Percentiles rank a stretch among this genome's conserved stretches.
phyloP scores from a whole-genome alignment of 768 basidiomycete species.

The Suillus variegatus region DNA sequence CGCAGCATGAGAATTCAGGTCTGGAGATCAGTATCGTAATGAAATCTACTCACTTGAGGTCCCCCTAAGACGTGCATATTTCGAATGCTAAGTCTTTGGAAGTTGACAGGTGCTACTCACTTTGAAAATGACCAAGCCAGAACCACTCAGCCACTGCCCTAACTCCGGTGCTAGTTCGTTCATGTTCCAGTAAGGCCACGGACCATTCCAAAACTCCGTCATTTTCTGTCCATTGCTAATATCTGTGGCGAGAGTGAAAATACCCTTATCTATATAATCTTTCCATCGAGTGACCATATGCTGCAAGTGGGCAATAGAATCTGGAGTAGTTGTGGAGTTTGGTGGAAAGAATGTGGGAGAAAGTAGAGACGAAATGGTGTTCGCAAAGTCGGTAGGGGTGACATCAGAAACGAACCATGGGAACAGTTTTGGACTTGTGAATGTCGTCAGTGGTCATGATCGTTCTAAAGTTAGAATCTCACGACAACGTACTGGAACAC shows the following conservation, averaged over 20 bases:
- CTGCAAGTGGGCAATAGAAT: conserved; percentile 45
- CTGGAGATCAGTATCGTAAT: neutral
- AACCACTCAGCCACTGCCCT: conserved; percentile 49
- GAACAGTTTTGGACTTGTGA: conserved; percentile 80
- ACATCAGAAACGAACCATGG: conserved; percentile 99
- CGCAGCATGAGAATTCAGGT: conserved; percentile 9
- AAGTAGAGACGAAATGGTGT: conserved; percentile 57
- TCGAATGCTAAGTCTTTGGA: neutral
- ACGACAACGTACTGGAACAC: conserved; percentile 80
- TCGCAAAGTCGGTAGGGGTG: conserved; percentile 79
- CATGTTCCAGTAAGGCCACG: conserved; percentile 80
- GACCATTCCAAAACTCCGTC: conserved; percentile 71
- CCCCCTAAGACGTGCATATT: conserved; percentile 52
- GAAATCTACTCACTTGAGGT: conserved; percentile 74
- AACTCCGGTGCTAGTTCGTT: conserved; percentile 49
- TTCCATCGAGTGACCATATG: conserved; percentile 74
- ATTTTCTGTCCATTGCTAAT: conserved; percentile 30
- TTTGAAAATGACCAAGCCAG: conserved; percentile 85
- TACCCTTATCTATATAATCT: conserved; percentile 63
- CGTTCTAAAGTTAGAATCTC: neutral
- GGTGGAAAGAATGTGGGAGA: conserved; percentile 57
- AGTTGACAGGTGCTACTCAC: conserved; percentile 33
- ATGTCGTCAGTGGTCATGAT: conserved; percentile 14
- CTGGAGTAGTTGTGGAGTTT: conserved; percentile 23
- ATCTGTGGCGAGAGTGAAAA: conserved; percentile 62